Base-by-base conservation (phyloP, 805 yeast species). In the Soucietia sequanensis region DNA sequence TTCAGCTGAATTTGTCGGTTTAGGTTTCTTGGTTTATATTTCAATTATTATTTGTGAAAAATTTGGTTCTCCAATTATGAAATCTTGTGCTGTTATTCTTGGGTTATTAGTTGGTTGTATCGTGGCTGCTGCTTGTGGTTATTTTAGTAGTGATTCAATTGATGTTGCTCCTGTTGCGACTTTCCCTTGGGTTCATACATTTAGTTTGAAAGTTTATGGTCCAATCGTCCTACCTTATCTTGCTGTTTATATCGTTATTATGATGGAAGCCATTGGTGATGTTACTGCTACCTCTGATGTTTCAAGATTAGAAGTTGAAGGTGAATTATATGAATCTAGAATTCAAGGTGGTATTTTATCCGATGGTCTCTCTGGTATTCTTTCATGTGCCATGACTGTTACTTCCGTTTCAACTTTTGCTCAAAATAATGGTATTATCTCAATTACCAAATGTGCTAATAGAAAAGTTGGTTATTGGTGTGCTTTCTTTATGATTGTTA, bases 211-310 rank as follows among this genome's bases (percentile, higher is more conserved):
- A 25, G 77, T 89, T 5, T 86, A 89, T 51, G 96, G 86, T 2
- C 96, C 96, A 1, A 78, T 83, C 2, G 93, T 89, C 5, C 64
- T 89, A 34, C 96, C 96, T 4, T 75, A 86, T 66, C 62, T 89
- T 38, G 95, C 96, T 1, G 83, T 88, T 30, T 89, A 80, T 56
- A 70, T 89, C 21, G 87, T 82, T 18, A 63, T 85, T 48, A 83
- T 86, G 78, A 87, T 88, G 88, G 96, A 90, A 67, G 84, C 95
- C 35, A 87, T 89, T 54, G 96, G 96, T 59, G 96, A 89, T 60
- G 83, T 89, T 54, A 87, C 96, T 21, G 96, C 96, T 23, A 86
- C 96, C 27, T 83, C 87, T 38, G 97, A 89, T 60, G 96, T 90
- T 14, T 85, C 95, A 6, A 71, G 95, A 48, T 66, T 83, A 42